phyloP scores from a whole-genome alignment of 768 basidiomycete species.

The Filobasidium floriforme region DNA sequence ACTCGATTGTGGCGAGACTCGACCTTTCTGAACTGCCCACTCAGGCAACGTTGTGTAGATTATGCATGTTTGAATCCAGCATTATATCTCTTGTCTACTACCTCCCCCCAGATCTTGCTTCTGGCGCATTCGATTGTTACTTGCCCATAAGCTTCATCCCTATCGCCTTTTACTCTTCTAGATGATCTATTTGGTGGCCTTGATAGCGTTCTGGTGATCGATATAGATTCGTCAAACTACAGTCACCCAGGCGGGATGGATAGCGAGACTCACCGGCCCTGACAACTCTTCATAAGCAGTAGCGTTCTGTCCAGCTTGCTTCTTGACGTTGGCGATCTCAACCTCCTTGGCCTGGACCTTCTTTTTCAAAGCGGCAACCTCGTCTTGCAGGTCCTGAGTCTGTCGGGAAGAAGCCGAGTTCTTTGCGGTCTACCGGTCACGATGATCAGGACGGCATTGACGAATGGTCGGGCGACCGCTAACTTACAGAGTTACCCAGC shows the following conservation, averaged over 20 bases:
- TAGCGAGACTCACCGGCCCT: not conserved
- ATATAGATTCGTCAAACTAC: not conserved
- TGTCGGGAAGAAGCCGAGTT: constrained; percentile 38
- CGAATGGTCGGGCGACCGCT: not conserved
- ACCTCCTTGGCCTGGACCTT: constrained; percentile 58
- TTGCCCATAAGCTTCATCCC: too few relatives aligned
- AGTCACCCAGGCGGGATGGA: too few relatives aligned
- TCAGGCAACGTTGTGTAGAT: too few relatives aligned
- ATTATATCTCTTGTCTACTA: too few relatives aligned
- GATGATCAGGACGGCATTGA: constrained; percentile 23
- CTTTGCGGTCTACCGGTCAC: constrained; percentile 41
- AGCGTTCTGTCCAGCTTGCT: constrained; percentile 69
- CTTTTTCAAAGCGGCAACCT: not conserved
- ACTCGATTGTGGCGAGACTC: too few relatives aligned
- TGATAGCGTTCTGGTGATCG: too few relatives aligned
- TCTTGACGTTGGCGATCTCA: constrained; percentile 70
- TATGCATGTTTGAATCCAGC: too few relatives aligned
- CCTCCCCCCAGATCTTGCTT: too few relatives aligned
- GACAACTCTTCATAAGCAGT: constrained; percentile 57
- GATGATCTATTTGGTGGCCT: too few relatives aligned
- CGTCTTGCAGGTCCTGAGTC: constrained; percentile 46
- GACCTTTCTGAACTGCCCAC: too few relatives aligned
- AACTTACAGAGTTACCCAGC: constrained; percentile 57
- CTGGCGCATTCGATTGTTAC: too few relatives aligned
- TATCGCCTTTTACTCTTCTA: too few relatives aligned